These are phyloP conservation scores for Nicotiana undulata DNA, from an alignment of 257 asterid species.

Conservation along the genomic window DNA sequence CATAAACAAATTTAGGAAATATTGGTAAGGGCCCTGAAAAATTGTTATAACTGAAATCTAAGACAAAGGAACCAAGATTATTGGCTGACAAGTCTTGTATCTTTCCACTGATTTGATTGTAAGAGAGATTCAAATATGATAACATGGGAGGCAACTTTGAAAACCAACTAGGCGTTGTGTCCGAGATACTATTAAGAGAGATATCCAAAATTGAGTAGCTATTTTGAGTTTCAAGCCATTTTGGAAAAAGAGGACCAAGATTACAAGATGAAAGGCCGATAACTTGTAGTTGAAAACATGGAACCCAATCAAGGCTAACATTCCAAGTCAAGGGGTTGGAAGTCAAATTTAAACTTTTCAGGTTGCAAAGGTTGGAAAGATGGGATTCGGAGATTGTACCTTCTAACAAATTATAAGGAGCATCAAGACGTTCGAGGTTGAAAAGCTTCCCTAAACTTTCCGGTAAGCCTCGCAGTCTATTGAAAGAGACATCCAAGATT, in stretches of 20 bases:
- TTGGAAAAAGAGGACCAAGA: constrained; percentile 29
- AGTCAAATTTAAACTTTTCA: constrained; percentile 19
- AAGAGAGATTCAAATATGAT: constrained; percentile 22
- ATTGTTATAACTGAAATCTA: constrained; percentile 23
- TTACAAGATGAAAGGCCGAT: constrained; percentile 15
- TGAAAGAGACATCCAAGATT: neutral
- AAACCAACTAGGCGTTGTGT: constrained; percentile 27
- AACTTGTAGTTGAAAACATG: constrained; percentile 15
- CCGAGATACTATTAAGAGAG: constrained; percentile 21
- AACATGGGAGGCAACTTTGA: constrained; percentile 21
- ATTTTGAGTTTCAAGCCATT: constrained; percentile 30
- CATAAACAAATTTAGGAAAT: neutral
- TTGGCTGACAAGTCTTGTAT: constrained; percentile 15
- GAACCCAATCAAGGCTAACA: constrained; percentile 13
- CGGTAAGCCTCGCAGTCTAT: neutral
- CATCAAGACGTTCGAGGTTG: constrained; percentile 12
- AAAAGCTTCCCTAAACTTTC: constrained; percentile 14
- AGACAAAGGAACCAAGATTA: neutral
- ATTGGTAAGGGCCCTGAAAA: constrained; percentile 26
- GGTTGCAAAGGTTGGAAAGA: constrained; percentile 12
- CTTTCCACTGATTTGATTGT: constrained; percentile 24
- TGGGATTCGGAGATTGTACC: constrained; percentile 23
- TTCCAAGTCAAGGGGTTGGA: constrained; percentile 15
- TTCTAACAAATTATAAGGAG: constrained; percentile 16
- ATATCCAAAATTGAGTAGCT: constrained; percentile 14